A percentile compares a stretch with the other conserved stretches of the same genome.
Evolutionary conservation across 2,329 filamentous ascomycete species (phyloP).

Genomic region (Cladophialophora psammophila): DNA sequence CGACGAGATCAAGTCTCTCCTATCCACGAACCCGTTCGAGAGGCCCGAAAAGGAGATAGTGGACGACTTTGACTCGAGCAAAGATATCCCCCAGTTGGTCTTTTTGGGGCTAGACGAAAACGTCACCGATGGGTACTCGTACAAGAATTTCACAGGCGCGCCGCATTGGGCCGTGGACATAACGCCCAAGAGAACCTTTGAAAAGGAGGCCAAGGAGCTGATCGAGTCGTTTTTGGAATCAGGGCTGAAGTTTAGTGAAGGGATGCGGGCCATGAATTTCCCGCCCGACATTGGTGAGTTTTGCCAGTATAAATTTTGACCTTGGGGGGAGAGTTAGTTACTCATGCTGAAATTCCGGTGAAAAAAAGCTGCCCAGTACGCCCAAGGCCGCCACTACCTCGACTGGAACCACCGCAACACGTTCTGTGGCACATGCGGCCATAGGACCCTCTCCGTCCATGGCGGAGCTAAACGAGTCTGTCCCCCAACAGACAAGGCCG

Average conservation of each 20-base stretch:
- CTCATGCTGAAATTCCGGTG: constrained; percentile 4
- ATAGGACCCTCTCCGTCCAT: constrained; percentile 69
- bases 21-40: constrained; percentile 75
- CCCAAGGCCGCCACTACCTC: constrained; percentile 82
- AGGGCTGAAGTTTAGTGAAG: constrained; percentile 71
- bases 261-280: constrained; percentile 69
- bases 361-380: constrained; percentile 80
- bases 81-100: constrained; percentile 73
- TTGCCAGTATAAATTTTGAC: not conserved
- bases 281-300: constrained; percentile 66
- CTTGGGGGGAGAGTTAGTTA: not conserved
- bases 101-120: constrained; percentile 85
- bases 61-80: constrained; percentile 74
- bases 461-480: constrained; percentile 55
- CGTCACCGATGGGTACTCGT: constrained; percentile 51
- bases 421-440: constrained; percentile 89
- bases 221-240: constrained; percentile 66
- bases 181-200: constrained; percentile 71
- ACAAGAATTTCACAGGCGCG: constrained; percentile 73
- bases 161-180: constrained; percentile 93
- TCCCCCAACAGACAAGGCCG: constrained; percentile 53
- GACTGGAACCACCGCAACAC: constrained; percentile 96
- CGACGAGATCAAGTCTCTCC: constrained; percentile 72
- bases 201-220: constrained; percentile 68
- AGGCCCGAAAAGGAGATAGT: constrained; percentile 76